Percentiles rank a stretch among this genome's conserved stretches.
Evolutionary conservation across 2,329 filamentous ascomycete genomes (phyloP).

Genomic region (Alternaria metachromatica): DNA sequence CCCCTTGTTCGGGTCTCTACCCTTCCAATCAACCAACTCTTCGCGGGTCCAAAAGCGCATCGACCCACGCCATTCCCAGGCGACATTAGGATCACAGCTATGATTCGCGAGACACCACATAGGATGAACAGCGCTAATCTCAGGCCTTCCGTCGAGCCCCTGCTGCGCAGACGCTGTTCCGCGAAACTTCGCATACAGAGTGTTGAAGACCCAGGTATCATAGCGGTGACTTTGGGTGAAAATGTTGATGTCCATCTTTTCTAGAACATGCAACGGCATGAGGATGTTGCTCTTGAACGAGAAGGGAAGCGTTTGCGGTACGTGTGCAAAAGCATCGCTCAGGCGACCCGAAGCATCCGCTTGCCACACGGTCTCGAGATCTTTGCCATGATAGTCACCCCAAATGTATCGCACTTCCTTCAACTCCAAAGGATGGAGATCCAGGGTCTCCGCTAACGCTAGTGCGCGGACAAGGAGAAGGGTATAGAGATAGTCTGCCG

Average conservation of each 20-base stretch:
- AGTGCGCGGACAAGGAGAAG: constrained; percentile 65
- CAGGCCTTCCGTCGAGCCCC: constrained; percentile 76
- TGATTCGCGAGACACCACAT: constrained; percentile 98
- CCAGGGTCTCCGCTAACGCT: constrained; percentile 67
- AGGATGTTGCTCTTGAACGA: constrained; percentile 79
- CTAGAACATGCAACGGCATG: constrained; percentile 76
- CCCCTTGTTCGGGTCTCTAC: constrained; percentile 34
- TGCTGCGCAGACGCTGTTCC: constrained; percentile 84
- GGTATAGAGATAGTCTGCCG: constrained; percentile 66
- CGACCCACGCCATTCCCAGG: constrained; percentile 87
- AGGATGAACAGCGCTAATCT: constrained; percentile 91
- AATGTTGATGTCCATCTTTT: constrained; percentile 84
- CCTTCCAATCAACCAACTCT: constrained; percentile 61
- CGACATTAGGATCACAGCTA: constrained; percentile 92
- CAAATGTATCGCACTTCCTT: constrained; percentile 69
- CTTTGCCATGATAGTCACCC: constrained; percentile 62
- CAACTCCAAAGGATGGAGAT: constrained; percentile 64
- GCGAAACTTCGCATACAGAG: constrained; percentile 89
- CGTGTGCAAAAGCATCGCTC: constrained; percentile 27
- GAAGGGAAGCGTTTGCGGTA: constrained; percentile 72
- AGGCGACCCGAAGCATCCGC: constrained; percentile 17
- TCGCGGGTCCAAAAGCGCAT: constrained; percentile 74
- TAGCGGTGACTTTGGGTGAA: constrained; percentile 64
- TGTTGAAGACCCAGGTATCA: constrained; percentile 87
- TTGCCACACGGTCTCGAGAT: constrained; percentile 32